Evolutionary conservation across 2,329 filamentous ascomycete genomes (phyloP), one percentile per base, ranked within the genome.

Genomic region (Xylaria sp.): DNA sequence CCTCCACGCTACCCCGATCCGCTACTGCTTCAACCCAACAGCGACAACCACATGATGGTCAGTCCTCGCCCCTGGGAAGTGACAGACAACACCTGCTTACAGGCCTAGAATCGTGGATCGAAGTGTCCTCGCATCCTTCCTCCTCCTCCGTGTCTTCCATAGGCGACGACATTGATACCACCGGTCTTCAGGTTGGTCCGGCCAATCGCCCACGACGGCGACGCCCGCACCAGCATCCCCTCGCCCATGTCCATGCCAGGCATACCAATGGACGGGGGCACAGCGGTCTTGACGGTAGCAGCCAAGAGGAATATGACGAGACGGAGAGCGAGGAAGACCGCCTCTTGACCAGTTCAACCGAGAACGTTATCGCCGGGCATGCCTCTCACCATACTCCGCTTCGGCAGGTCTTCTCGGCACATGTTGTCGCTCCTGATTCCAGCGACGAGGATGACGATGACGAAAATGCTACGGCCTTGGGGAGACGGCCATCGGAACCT

Each of bases 261-360:
- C 78, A 77, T 56, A 74, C 73, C 78, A 35, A 42, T 14, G 75
- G 78, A 38, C 79, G 79, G 19, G 60, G 31, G 25, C 61, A 52
- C 21, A 72, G 77, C 12, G 47, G 23, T 56, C 80, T 78, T 49
- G 80, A 83, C 12, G 67, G 17, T 33, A 96, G 92, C 77, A 96
- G 94, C 72, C 92, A 97, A 75, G 94, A 97, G 70, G 94, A 97
- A 78, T 96, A 96, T 72, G 92, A 96, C 35, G 93, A 97, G 80
- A 96, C 91, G 65, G 93, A 96, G 76, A 96, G 86, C 77, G 94
- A 97, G 66, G 92, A 93, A 43, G 94, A 97, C 71, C 86, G 84
- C 14, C 70, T 86, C 11, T 75, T 89, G 72, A 83, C 83, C 1
- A 87, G 85, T 69, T 89, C 87, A 14, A 83, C 80, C 47, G 87